Evolutionary conservation across 371 early-diverging fungal genomes (phyloP).

Genomic region (Mortierella sp.): DNA sequence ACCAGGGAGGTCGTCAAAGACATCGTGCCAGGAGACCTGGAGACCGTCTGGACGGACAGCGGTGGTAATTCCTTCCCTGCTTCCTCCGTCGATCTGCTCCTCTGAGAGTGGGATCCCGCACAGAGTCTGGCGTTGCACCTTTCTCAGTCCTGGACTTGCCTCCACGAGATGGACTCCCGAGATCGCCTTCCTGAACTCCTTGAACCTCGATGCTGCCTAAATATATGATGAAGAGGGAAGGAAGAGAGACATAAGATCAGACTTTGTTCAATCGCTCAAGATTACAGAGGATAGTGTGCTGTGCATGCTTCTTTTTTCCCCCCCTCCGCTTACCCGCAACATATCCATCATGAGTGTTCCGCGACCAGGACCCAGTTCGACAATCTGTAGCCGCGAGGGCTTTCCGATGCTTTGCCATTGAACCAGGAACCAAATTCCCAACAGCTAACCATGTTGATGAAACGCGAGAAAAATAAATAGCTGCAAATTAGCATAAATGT

Average conservation of each 20-base stretch:
- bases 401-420: conserved; percentile 78
- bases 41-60: conserved; percentile 65
- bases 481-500: too few relatives aligned
- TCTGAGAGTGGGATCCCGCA: conserved; percentile 62
- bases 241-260: background rate
- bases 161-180: conserved; percentile 85
- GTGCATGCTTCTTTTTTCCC: too few relatives aligned
- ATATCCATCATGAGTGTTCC: conserved; percentile 96
- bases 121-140: conserved; percentile 74
- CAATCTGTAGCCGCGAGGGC: conserved; percentile 75
- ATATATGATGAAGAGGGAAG: background rate
- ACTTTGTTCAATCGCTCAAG: background rate
- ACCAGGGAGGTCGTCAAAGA: conserved; percentile 76
- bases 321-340: conserved; percentile 77
- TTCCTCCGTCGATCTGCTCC: conserved; percentile 50
- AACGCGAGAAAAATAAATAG: background rate
- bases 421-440: conserved; percentile 85
- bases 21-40: conserved; percentile 80
- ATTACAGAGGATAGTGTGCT: conserved; percentile 12
- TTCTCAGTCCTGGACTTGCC: conserved; percentile 83
- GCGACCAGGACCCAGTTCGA: conserved; percentile 96
- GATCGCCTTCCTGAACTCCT: conserved; percentile 73
- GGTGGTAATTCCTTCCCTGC: conserved; percentile 46
- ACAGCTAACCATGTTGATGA: conserved; percentile 62
- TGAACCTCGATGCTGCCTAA: conserved; percentile 75